Base-by-base conservation (phyloP, 495 filamentous ascomycete genomes). In the Neurospora terricola region DNA sequence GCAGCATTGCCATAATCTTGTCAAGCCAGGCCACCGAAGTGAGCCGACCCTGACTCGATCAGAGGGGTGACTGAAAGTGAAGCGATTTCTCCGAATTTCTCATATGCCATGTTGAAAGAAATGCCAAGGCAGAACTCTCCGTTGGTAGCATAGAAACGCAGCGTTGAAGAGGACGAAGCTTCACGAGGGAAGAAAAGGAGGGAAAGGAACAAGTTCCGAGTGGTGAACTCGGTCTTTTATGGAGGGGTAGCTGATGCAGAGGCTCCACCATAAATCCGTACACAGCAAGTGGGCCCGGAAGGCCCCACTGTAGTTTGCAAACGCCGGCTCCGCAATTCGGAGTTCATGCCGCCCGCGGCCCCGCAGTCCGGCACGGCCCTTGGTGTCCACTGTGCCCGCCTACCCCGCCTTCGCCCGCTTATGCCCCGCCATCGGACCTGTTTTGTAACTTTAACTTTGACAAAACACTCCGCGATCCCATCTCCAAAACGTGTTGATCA, bases 1-100 rank as follows among this genome's bases (percentile, higher is more conserved):
- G 75, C 75, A 76, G 75, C 54, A 62, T 1, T 8, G 3, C 54
- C 27, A 9, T 8, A 34, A 62, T 62, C 54, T 62, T 16, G 6
- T 0, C 54, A 62, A 62, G 14, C 27, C 27, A 66, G 54, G 2
- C 54, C 54, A 66, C 54, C 27, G 54, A 16, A 36, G 54, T 34
- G 14, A 66, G 54, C 27, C 54, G 27, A 34, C 1, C 27, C 27
- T 66, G 54, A 66, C 2, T 27, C 54, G 27, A 34, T 18, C 54
- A 66, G 27, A 66, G 27, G 54, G 54, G 3, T 66, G 54, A 34
- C 1, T 34, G 27, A 66, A 45, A 34, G 54, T 66, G 54, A 66
- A 66, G 54, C 54, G 54, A 8, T 18, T 66, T 66, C 54, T 66
- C 54, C 54, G 54, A 66, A 66, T 66, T 66, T 66, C 54, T 66